Conservation (phyloP, 2,329 filamentous ascomycete species). For the Hysterium pulicare region DNA sequence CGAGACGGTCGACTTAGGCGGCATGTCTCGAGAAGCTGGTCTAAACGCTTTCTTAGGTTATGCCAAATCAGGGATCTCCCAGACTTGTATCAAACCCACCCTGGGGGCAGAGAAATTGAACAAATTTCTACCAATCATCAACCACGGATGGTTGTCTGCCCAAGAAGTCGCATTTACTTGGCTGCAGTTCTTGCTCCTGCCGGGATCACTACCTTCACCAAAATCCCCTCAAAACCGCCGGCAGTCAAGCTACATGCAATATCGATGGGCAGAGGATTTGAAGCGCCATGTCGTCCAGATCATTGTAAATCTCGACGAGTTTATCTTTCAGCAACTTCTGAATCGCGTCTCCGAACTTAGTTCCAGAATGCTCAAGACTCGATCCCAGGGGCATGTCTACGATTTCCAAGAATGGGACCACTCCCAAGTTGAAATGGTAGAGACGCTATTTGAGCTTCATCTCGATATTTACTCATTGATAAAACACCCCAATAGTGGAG, state of each 20-base stretch:
- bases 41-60: constrained; percentile 57
- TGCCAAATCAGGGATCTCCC: constrained; percentile 46
- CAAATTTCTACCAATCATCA: constrained; percentile 45
- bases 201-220: constrained; percentile 27
- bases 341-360: constrained; percentile 31
- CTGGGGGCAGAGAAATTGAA: constrained; percentile 39
- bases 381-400: constrained; percentile 13
- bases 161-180: constrained; percentile 54
- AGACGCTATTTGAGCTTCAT: constrained; percentile 65
- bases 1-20: constrained; percentile 49
- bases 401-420: constrained; percentile 29
- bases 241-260: constrained; percentile 51
- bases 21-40: constrained; percentile 49
- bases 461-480: constrained; percentile 64
- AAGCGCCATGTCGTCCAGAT: constrained; percentile 55
- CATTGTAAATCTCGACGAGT: constrained; percentile 53
- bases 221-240: constrained; percentile 8
- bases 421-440: constrained; percentile 50
- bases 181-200: constrained; percentile 51
- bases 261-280: constrained; percentile 53
- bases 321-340: constrained; percentile 44
- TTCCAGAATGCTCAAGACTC: constrained; percentile 21
- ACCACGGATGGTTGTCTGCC: constrained; percentile 45
- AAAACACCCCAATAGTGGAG: constrained; percentile 57
- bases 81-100: constrained; percentile 36